phyloP scores from a whole-genome alignment of 169 alveolate species.

The Cryptosporidium baileyi region DNA sequence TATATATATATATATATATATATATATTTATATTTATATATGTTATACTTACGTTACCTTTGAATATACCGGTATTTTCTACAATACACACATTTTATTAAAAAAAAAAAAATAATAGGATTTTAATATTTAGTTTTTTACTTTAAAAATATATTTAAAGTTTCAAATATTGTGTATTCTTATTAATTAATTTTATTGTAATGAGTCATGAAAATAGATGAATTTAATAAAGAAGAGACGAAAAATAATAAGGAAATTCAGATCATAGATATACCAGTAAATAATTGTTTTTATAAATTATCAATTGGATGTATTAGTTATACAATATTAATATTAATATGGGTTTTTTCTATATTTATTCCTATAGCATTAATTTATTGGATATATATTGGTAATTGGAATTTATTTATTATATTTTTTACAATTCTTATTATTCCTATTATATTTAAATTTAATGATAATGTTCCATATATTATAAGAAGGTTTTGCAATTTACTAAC shows the following conservation, averaged over 20 bases:
- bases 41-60: not conserved
- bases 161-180: not conserved
- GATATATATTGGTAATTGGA: slow-evolving; percentile 2
- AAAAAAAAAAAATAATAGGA: not conserved
- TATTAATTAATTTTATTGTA: not conserved
- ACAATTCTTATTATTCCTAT: slow-evolving; percentile 9
- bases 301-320: slow-evolving; percentile 25
- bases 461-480: slow-evolving; percentile 6
- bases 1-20: not conserved
- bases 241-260: not conserved
- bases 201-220: not conserved
- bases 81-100: not conserved
- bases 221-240: not conserved
- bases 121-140: not conserved
- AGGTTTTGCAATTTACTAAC: slow-evolving; percentile 10
- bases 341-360: slow-evolving; percentile 24
- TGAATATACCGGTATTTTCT: not conserved
- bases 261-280: slow-evolving; percentile 4
- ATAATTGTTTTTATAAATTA: slow-evolving; percentile 56
- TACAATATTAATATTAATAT: slow-evolving; percentile 15
- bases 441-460: not conserved
- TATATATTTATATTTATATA: not conserved
- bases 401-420: not conserved
- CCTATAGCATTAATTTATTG: slow-evolving; percentile 18
- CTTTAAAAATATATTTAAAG: not conserved